Conservation (phyloP, 169 alveolate species). For the Theileria parva region DNA sequence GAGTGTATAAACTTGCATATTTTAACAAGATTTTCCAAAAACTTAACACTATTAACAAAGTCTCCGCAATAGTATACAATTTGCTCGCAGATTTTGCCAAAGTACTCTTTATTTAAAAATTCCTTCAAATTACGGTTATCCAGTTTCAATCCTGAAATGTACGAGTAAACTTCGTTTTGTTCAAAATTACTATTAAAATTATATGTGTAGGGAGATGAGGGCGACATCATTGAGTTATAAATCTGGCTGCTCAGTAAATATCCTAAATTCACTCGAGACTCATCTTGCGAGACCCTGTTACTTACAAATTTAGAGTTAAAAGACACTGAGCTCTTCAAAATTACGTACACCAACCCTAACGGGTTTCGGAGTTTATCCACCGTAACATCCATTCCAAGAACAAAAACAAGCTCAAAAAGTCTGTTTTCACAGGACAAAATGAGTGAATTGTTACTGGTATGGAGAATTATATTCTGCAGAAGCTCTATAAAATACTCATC, state of each 20-base stretch:
- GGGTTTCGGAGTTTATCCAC: conserved; percentile 32
- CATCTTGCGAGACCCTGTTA: conserved; percentile 30
- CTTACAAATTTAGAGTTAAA: conserved; percentile 7
- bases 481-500: conserved; percentile 14
- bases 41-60: conserved; percentile 23
- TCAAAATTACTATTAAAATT: conserved; percentile 25
- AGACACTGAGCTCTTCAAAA: conserved; percentile 30
- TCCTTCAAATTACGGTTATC: conserved; percentile 53
- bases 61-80: conserved; percentile 35
- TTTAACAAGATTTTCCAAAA: conserved; percentile 35
- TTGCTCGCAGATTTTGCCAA: conserved; percentile 41
- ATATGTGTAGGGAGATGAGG: conserved; percentile 18
- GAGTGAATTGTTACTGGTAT: conserved; percentile 8
- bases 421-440: conserved; percentile 21
- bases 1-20: conserved; percentile 49
- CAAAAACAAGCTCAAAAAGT: conserved; percentile 49
- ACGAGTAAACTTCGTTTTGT: conserved; percentile 43
- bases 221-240: conserved; percentile 13
- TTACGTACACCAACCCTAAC: conserved; percentile 28
- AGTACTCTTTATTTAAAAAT: conserved; percentile 47
- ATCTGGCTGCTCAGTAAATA: conserved; percentile 21
- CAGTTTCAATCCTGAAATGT: conserved; percentile 38
- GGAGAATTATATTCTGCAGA: conserved; percentile 18
- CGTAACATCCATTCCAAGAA: conserved; percentile 19
- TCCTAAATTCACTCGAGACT: conserved; percentile 34